Base-by-base conservation (phyloP, 192 early-diverging fungal genomes). In the Umbelopsis isabellina region DNA sequence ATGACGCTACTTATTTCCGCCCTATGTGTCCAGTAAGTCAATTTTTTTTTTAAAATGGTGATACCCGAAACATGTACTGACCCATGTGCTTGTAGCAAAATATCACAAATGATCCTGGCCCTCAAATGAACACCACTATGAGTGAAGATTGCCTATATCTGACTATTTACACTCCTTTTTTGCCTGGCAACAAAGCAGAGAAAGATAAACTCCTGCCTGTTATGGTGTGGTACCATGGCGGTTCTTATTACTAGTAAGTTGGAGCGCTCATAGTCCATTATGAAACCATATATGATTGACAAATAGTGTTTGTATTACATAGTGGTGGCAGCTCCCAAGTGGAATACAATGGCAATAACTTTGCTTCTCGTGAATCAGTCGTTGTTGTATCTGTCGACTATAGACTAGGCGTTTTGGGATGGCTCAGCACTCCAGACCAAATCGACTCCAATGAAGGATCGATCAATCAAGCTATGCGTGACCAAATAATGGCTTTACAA, bases 91-190 rank as follows among this genome's bases (percentile, higher is more conserved):
- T 52, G 51, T 52, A 25, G 37, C 37, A 41, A 41, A 41, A 41
- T 41, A 41, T 41, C 10, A 41, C 37, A 6, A 41, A 41, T 41
- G 6, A 41, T 10, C 37, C 37, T 41, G 37, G 37, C 37, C 37
- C 25, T 25, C 51, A 52, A 52, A 22, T 25, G 21, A 13, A 52
- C 13, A 25, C 10, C 18, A 23, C 51, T 25, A 25, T 21, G 21
- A 52, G 51, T 21, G 87, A 88, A 52, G 87, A 86, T 46, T 88
- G 87, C 61, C 49, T 88, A 3, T 76, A 84, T 22, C 65, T 88
- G 27, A 88, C 88, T 49, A 71, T 88, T 10, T 87, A 76, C 71
- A 79, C 83, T 13, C 84, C 82, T 15, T 41, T 9, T 41, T 72
- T 67, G 22, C 66, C 51, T 41, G 46, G 45, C 11, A 65, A 61